Conservation (phyloP, 1,284 basidiomycete genomes). For the Rhodotorula mucilaginosa region DNA sequence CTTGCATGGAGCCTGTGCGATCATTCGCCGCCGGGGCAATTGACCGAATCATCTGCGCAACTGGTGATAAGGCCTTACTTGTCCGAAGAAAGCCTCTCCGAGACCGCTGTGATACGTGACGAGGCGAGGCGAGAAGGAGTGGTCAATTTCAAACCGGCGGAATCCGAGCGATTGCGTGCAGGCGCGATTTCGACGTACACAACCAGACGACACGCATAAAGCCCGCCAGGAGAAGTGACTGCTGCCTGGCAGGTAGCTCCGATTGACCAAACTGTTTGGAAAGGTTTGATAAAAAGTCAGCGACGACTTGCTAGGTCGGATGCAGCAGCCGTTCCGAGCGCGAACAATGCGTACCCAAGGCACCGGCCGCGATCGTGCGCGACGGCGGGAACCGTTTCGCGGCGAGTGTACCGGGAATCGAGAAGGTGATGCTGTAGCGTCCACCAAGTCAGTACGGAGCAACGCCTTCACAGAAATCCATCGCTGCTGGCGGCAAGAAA, state of each 20-base stretch:
- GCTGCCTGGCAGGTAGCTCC: slow-evolving; percentile 52
- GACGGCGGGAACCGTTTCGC: slow-evolving; percentile 48
- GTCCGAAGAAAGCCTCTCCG: slow-evolving; percentile 47
- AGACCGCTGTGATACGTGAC: slow-evolving; percentile 41
- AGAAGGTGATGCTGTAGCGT: neutral
- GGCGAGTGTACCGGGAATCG: slow-evolving; percentile 45
- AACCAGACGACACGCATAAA: slow-evolving; percentile 49
- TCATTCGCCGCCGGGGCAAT: too few relatives aligned
- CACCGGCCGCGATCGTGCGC: slow-evolving; percentile 50
- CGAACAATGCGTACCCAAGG: slow-evolving; percentile 28
- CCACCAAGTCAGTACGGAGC: neutral
- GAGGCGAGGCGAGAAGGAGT: too few relatives aligned
- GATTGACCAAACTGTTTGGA: slow-evolving; percentile 48
- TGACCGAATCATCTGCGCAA: too few relatives aligned
- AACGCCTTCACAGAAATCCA: too few relatives aligned
- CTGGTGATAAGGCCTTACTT: slow-evolving; percentile 8
- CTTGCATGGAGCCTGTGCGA: too few relatives aligned
- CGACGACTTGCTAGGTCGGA: too few relatives aligned
- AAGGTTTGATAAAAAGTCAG: too few relatives aligned
- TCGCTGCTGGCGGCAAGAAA: too few relatives aligned
- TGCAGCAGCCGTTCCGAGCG: too few relatives aligned
- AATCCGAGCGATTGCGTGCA: too few relatives aligned
- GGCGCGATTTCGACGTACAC: slow-evolving; percentile 28
- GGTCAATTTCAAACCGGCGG: too few relatives aligned
- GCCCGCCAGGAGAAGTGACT: slow-evolving; percentile 46